Conservation (phyloP, 129 eudicot species). For the Helianthus tuberosus region DNA sequence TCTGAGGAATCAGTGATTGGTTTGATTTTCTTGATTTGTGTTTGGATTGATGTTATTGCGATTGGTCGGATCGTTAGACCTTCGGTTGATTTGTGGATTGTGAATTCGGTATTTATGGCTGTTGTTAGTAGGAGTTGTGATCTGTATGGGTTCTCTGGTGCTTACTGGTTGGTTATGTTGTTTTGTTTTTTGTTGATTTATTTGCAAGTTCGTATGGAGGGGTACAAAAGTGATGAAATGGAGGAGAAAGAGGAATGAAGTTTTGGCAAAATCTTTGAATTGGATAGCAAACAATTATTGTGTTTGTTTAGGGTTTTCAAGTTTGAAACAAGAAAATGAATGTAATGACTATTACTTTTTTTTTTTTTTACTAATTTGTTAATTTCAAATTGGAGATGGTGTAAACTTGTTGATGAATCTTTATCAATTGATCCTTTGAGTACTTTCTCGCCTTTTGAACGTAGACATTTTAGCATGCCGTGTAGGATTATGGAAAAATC, state of each 20-base stretch:
- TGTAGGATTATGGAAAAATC: no score
- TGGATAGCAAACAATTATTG: no score
- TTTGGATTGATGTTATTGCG: constrained; percentile 30
- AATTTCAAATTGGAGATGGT: no score
- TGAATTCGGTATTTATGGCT: constrained; percentile 20
- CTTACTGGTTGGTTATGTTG: constrained; percentile 21
- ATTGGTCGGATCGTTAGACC: constrained; percentile 26
- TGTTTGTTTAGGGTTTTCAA: no score
- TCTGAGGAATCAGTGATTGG: constrained; percentile 20
- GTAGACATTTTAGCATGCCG: no score
- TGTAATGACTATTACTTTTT: no score
- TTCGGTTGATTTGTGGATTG: constrained; percentile 18
- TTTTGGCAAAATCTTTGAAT: no score
- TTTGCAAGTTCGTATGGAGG: constrained; percentile 11
- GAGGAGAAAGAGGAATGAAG: constrained; percentile 30
- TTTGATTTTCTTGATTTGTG: constrained; percentile 30
- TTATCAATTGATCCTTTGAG: no score
- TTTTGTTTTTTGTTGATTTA: not conserved
- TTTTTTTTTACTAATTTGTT: no score
- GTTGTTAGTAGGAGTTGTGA: not conserved
- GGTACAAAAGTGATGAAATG: constrained; percentile 15
- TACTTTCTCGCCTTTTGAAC: no score
- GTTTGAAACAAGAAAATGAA: no score
- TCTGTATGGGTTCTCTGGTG: constrained; percentile 18
- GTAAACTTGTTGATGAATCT: no score